Evolutionary conservation across 2,329 filamentous ascomycete genomes (phyloP).

Genomic region (Cercospora nicotianae): DNA sequence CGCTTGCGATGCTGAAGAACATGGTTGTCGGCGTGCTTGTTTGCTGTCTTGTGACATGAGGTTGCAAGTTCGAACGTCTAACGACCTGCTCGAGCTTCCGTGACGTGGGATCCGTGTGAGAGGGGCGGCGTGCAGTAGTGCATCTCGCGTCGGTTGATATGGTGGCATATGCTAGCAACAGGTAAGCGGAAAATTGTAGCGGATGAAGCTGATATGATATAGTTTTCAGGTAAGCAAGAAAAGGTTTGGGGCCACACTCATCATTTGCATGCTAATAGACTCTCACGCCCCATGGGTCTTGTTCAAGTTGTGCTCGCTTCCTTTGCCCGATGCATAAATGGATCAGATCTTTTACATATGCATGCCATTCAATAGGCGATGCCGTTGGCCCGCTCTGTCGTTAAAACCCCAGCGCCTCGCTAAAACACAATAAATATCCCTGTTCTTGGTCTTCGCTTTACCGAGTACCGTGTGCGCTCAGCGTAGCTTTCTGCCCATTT

Average conservation of each 20-base stretch:
- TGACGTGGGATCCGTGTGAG: neutral
- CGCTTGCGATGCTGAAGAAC: neutral
- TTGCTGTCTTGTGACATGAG: neutral
- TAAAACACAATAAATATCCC: conserved; percentile 1
- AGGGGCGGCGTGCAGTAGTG: conserved; percentile 12
- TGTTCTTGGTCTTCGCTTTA: neutral
- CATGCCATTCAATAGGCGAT: neutral
- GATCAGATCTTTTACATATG: neutral
- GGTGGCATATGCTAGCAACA: neutral
- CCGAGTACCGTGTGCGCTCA: neutral
- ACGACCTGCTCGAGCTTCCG: neutral
- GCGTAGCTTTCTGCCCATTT: neutral
- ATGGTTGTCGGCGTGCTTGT: conserved; percentile 7
- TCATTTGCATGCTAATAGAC: neutral
- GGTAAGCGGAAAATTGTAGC: neutral
- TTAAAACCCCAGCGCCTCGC: conserved; percentile 10
- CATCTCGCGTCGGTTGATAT: neutral
- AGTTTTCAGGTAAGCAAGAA: neutral
- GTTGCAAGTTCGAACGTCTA: neutral
- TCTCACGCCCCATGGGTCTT: neutral
- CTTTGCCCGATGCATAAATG: neutral
- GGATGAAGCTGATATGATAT: neutral
- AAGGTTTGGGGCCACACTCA: neutral
- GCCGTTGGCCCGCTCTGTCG: neutral
- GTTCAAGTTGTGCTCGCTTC: neutral